phyloP scores from a whole-genome alignment of 1,139 yeast genomes.

The Diutina mesorugosa region DNA sequence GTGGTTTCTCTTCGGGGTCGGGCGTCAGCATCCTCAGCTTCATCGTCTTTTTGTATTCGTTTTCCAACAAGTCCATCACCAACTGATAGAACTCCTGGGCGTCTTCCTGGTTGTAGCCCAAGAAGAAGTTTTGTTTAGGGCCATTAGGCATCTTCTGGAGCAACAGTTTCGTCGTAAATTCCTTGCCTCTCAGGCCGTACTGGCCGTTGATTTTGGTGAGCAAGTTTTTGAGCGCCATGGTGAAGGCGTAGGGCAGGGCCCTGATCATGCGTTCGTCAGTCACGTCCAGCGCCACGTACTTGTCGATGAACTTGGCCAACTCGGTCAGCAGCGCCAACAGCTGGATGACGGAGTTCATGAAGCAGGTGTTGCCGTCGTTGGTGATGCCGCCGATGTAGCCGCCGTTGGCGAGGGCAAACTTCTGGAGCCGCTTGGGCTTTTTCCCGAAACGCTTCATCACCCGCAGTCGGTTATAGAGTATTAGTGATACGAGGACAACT shows the following conservation, averaged over 20 bases:
- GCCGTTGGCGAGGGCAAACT: slow-evolving; percentile 38
- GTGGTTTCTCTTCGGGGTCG: slow-evolving; percentile 6
- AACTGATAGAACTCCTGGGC: slow-evolving; percentile 91
- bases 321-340: slow-evolving; percentile 66
- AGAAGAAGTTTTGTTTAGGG: slow-evolving; percentile 61
- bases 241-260: slow-evolving; percentile 17
- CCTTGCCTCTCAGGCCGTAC: slow-evolving; percentile 41
- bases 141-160: slow-evolving; percentile 67
- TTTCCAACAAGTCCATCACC: slow-evolving; percentile 59
- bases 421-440: slow-evolving; percentile 1
- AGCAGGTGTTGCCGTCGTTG: slow-evolving; percentile 89
- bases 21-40: neutral
- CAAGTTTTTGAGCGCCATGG: slow-evolving; percentile 36
- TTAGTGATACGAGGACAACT: neutral
- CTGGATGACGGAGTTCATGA: slow-evolving; percentile 84
- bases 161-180: slow-evolving; percentile 55
- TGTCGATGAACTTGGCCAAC: slow-evolving; percentile 41
- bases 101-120: slow-evolving; percentile 86
- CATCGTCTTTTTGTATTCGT: slow-evolving; percentile 30
- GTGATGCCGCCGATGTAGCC: slow-evolving; percentile 75
- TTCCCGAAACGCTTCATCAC: neutral
- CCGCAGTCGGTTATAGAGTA: neutral
- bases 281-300: neutral
- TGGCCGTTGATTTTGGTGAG: slow-evolving; percentile 42
- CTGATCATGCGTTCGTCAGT: slow-evolving; percentile 20